These are phyloP conservation scores for Lactifluus piperatus DNA, from an alignment of 768 basidiomycete genomes.

Conservation along the genomic window DNA sequence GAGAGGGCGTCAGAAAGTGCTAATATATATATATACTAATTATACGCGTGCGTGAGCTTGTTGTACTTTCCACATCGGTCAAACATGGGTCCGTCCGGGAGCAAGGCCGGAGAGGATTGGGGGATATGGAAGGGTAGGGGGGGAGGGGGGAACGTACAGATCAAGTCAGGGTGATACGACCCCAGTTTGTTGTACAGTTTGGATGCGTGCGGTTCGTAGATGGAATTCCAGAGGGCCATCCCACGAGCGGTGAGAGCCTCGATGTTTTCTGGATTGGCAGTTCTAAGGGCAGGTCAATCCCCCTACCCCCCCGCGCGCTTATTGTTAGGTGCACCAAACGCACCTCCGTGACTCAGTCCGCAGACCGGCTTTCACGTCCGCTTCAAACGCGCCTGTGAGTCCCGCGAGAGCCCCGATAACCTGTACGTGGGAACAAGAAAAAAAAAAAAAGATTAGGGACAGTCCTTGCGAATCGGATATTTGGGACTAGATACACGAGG, in stretches of 20 bases:
- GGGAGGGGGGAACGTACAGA: constrained; percentile 48
- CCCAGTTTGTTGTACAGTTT: constrained; percentile 84
- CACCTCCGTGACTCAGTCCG: constrained; percentile 47
- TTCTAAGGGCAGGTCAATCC: background rate
- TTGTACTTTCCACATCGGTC: constrained; percentile 8
- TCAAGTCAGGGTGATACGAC: constrained; percentile 89
- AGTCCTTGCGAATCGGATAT: background rate
- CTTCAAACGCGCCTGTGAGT: constrained; percentile 67
- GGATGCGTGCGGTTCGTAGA: constrained; percentile 83
- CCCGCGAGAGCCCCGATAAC: constrained; percentile 77
- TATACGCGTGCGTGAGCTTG: background rate
- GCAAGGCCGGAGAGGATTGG: background rate
- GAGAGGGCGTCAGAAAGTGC: background rate
- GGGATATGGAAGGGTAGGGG: constrained; percentile 1
- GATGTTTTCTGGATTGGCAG: constrained; percentile 44
- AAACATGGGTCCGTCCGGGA: background rate
- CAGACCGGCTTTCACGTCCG: constrained; percentile 68
- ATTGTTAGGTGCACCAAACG: constrained; percentile 15
- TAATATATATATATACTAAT: background rate
- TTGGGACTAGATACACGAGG: constrained; percentile 47
- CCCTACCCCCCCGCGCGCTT: background rate
- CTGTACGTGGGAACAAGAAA: constrained; percentile 24
- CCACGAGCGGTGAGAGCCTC: constrained; percentile 63
- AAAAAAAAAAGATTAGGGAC: background rate
- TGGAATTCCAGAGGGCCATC: constrained; percentile 68